Percentiles rank a stretch among this genome's conserved stretches.
These are phyloP conservation scores for Yarrowia divulgata DNA, from an alignment of 805 yeast species.

Conservation along the genomic window DNA sequence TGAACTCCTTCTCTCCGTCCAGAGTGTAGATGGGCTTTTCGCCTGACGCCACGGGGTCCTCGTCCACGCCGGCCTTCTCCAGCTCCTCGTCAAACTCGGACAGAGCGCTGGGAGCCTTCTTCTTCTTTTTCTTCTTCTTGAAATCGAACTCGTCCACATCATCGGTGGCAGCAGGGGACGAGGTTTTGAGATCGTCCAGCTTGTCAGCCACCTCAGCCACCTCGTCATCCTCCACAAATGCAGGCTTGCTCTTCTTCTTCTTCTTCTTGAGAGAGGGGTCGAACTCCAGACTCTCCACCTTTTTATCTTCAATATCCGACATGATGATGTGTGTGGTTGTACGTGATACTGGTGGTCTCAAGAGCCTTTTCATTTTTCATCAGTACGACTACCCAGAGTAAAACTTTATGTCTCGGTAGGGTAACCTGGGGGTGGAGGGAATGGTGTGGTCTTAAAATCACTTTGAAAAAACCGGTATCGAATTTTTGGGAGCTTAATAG, in stretches of 20 bases:
- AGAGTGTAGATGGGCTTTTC: slow-evolving; percentile 46
- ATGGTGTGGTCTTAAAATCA: not conserved
- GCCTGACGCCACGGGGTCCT: slow-evolving; percentile 47
- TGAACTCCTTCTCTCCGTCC: slow-evolving; percentile 60
- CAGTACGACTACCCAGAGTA: not conserved
- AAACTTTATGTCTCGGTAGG: slow-evolving; percentile 3
- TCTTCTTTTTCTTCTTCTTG: slow-evolving; percentile 57
- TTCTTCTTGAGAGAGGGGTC: slow-evolving; percentile 49
- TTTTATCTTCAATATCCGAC: slow-evolving; percentile 41
- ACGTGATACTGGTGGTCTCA: not conserved
- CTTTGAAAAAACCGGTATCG: too few species aligned
- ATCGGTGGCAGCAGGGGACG: slow-evolving; percentile 49
- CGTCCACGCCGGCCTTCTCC: slow-evolving; percentile 87
- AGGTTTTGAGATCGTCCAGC: slow-evolving; percentile 76
- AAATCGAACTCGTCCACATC: slow-evolving; percentile 68
- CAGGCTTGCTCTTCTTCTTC: slow-evolving; percentile 51
- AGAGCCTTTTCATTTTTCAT: not conserved
- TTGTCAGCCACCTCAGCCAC: slow-evolving; percentile 62
- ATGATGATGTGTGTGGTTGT: slow-evolving; percentile 13
- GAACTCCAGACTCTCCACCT: slow-evolving; percentile 43
- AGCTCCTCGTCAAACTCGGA: slow-evolving; percentile 88
- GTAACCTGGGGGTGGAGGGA: slow-evolving; percentile 4
- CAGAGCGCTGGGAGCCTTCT: slow-evolving; percentile 56
- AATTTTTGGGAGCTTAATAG: too few species aligned
- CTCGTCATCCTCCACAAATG: slow-evolving; percentile 42